Evolutionary conservation across 1,284 basidiomycete species (phyloP), one percentile per base, ranked within the genome.

Genomic region (Ganoderma lucidum): DNA sequence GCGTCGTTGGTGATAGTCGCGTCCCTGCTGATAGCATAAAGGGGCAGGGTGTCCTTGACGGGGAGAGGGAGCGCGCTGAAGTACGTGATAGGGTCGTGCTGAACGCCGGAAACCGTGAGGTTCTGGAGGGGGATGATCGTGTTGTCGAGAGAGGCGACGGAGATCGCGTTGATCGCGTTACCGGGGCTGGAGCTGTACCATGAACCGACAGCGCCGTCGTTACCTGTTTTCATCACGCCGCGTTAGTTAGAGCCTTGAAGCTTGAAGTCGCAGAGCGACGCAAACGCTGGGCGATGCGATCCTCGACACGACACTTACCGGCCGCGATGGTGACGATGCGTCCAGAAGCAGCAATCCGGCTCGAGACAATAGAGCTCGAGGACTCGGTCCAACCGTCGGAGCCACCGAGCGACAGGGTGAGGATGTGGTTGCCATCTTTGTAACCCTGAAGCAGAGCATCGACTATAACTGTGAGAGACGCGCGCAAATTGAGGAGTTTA

Each of bases 401-500:
- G 28, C 86, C 86, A 45, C 90, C 90, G 19, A 93, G 79, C 15
- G 89, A 91, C 66, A 93, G 80, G 5, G 88, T 89, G 70, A 93
- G 80, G 65, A 92, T 85, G 75, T 93, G 87, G 71, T 85, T 82
- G 6, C 84, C 86, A 37, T 88, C 85, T 30, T 77, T 77, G 41
- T 85, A 83, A 39, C 82, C 86, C 41, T 73, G 82, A 10, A 87
- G 79, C 3, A 89, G 79, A 0, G 86, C 86, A 19, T 86, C 84
- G 39, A 88, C 75, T 64, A 87, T 81, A 42, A 87, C 86, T 88
- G 61, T 14, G 60, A 41, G 35, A 28, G 37, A 63, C 14, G 58
- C n/a, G 23, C 4, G 19, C 35, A 12, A 58, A 35, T 9, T 6
- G 6, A n/a, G 56, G 6, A 12, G 6, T 9, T 58, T 3, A 58